Base-by-base conservation (phyloP, 1,139 yeast genomes). In the Geotrichum candidum region DNA sequence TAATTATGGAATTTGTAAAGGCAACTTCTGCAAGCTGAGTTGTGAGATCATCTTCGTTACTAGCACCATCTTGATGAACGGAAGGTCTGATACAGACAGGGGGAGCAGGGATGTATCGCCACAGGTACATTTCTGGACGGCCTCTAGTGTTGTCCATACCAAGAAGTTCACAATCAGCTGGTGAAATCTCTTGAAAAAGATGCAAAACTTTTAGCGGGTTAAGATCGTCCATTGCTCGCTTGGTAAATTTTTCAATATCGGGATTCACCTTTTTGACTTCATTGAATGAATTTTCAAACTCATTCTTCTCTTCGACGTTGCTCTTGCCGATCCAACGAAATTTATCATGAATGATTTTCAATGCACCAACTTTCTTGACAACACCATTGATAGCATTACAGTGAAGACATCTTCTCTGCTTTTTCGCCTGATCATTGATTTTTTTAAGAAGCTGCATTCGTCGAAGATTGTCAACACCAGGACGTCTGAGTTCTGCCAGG, bases 11-110 rank as follows among this genome's bases (percentile, higher is more conserved):
- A 15, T 96, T 88, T 0, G 97, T 91, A 95, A 96, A 92, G 29
- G 92, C 98, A 65, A 95, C 90, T 76, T 95, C 99, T 0, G 99
- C 90, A 63, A 95, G 79, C 73, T 95, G 95, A 38, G 92, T 97
- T 0, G 99, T 95, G 67, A 95, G 80, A 76, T 95, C 99, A 75
- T 95, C 99, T 78, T 95, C 99, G 75, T 95, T 95, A 48, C 96
- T 87, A 1, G 90, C 87, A 54, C 92, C 90, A 63, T 94, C 96
- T 73, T 90, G 95, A 91, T 90, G 90, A 46, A 95, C 98, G 6
- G 98, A 92, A 1, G 99, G 99, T 69, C 99, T 84, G 62, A 95
- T 94, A 80, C 99, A 95, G 27, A 95, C 97, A 0, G 99, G 99
- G 0, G 99, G 99, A 0, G 98, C 99, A 0, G 99, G 99, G 61